Base-by-base conservation (phyloP, 331 rosid species). In the Arachis monticola region DNA sequence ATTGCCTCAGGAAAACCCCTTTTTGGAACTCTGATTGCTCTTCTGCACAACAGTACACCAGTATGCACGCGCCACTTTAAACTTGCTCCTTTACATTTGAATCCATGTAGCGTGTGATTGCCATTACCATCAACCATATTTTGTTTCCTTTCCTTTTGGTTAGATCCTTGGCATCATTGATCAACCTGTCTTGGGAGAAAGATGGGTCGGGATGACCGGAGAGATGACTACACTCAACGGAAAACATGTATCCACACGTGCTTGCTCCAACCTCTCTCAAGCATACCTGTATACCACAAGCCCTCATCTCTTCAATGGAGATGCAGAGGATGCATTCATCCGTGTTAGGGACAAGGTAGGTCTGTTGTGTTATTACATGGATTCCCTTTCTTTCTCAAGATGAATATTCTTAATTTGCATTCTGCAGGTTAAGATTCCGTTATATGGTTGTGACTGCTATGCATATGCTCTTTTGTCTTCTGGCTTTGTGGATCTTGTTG, bases 381-480 rank as follows among this genome's bases (percentile, higher is more conserved):
- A 53, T 8, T n/a, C 14, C 6, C 59, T 30, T 77, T 73, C 70
- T 53, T 31, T 65, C 8, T 64, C 59, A 38, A 40, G 8, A 58
- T 12, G 27, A 3, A 38, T 41, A 57, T 27, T 61, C 38, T 42
- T 45, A 41, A 42, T 46, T 55, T 55, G 30, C 68, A 42, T 47
- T 85, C 42, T 30, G 12, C 88, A 94, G 99, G 99, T 92, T 52
- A 94, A 94, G 85, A 88, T 88, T 79, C 91, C 99, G 51, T 77
- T 94, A 45, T 94, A 94, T 67, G 99, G 96, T 10, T 92, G 99
- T 72, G 99, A 94, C 88, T 94, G 99, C 93, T 94, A 92, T 80
- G 97, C 97, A 22, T 92, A 87, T 90, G 99, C 97, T 12, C 97
- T 94, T 66, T 75, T 94, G 82, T 86, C 97, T 57, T 92, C 97